A percentile compares a stretch with the other conserved stretches of the same genome.
Conservation (phyloP, 768 basidiomycete genomes). For the Podaxis sp. region DNA sequence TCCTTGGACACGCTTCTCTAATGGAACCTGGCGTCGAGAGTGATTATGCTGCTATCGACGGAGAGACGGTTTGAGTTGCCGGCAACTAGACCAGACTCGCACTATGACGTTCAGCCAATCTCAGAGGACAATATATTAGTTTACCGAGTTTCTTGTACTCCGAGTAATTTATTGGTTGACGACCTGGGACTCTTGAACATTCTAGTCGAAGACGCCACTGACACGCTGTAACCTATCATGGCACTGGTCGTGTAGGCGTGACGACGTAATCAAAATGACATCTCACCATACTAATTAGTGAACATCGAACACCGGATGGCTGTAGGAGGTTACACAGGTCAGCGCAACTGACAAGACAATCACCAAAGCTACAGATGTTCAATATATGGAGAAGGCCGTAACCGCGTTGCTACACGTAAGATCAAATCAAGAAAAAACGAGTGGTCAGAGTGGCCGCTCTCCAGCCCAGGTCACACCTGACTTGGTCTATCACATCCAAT, state of each 20-base stretch:
- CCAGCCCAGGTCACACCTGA: too few species aligned
- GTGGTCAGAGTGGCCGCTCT: too few species aligned
- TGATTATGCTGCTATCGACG: slow-evolving; percentile 78
- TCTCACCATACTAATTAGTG: too few species aligned
- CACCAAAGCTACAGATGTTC: too few species aligned
- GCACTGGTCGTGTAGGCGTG: not conserved
- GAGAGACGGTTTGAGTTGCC: slow-evolving; percentile 47
- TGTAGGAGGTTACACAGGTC: too few species aligned
- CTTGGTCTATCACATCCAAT: too few species aligned
- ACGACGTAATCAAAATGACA: not conserved
- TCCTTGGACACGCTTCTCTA: slow-evolving; percentile 81
- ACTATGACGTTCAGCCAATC: not conserved
- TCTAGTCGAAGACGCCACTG: not conserved
- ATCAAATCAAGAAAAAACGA: too few species aligned
- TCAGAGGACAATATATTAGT: slow-evolving; percentile 1
- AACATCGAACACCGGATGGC: too few species aligned
- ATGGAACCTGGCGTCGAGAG: slow-evolving; percentile 96
- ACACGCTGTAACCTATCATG: not conserved
- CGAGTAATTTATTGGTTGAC: slow-evolving; percentile 3
- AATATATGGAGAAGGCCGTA: too few species aligned
- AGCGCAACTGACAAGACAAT: too few species aligned
- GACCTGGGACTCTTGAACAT: not conserved
- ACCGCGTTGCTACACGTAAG: too few species aligned
- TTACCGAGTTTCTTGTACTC: not conserved
- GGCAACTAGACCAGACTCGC: not conserved